These are phyloP conservation scores for Phallus indusiatus DNA, from an alignment of 768 basidiomycete species.

Conservation along the genomic window DNA sequence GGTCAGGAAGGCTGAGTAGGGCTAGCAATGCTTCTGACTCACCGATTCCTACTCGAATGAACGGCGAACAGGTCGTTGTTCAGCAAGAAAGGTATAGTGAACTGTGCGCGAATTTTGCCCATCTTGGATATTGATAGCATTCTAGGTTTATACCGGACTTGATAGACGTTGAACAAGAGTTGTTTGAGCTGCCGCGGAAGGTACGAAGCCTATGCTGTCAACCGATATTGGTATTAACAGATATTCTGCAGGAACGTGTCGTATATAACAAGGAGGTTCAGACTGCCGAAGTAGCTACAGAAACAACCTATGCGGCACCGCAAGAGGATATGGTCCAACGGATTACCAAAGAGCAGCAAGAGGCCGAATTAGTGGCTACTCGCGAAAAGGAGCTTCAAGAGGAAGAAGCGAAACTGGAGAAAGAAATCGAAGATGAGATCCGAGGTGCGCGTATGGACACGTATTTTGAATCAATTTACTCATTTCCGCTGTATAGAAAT, in stretches of 20 bases:
- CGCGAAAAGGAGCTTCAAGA: conserved; percentile 75
- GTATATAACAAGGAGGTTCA: conserved; percentile 82
- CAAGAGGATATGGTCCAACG: conserved; percentile 71
- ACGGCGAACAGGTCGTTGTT: background rate
- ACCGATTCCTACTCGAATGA: background rate
- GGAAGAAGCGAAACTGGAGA: conserved; percentile 73
- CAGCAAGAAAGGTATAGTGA: conserved; percentile 6
- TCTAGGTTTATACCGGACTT: conserved; percentile 66
- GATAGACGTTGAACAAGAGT: conserved; percentile 82
- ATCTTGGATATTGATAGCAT: conserved; percentile 30
- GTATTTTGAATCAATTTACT: background rate
- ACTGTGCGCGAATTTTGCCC: background rate
- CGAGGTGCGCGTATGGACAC: conserved; percentile 40
- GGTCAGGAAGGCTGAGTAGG: conserved; percentile 11
- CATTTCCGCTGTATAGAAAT: conserved; percentile 43
- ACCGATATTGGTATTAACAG: background rate
- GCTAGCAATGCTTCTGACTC: conserved; percentile 13
- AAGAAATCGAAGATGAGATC: conserved; percentile 81
- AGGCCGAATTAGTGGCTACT: conserved; percentile 44
- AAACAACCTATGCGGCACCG: conserved; percentile 31
- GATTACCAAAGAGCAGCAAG: conserved; percentile 56
- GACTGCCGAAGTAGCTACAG: conserved; percentile 58
- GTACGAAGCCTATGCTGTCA: conserved; percentile 29
- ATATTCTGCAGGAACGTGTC: conserved; percentile 50
- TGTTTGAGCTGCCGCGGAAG: conserved; percentile 84